Percentiles rank a stretch among this genome's conserved stretches.
Evolutionary conservation across 306 rosid genomes (phyloP).

Genomic region (Ceratonia siliqua): DNA sequence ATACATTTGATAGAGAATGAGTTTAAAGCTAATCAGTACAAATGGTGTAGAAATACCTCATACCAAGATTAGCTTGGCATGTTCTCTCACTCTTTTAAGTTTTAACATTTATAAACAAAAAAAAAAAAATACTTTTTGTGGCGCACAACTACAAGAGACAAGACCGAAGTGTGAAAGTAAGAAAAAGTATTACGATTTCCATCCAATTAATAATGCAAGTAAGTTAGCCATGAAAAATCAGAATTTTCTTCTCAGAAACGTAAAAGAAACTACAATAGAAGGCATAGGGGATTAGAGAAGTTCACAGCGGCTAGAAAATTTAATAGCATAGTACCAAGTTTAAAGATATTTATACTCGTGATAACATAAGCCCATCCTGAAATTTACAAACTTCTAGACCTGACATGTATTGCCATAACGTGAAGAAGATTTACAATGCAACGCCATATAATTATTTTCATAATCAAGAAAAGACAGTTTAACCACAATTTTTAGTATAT

Average conservation of each 20-base stretch:
- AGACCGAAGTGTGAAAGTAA: background rate
- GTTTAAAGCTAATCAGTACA: background rate
- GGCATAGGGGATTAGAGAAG: background rate
- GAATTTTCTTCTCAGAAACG: background rate
- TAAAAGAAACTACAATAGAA: background rate
- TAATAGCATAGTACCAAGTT: background rate
- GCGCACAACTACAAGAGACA: background rate
- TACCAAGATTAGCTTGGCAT: background rate
- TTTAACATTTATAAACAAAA: background rate
- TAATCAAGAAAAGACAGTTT: too few species aligned
- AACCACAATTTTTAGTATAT: background rate
- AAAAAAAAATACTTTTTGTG: background rate
- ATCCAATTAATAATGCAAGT: background rate
- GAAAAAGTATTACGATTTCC: background rate
- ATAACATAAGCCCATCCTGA: background rate
- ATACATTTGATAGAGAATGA: background rate
- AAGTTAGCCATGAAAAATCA: background rate
- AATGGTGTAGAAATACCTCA: background rate
- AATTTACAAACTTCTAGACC: too few species aligned
- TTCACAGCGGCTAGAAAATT: background rate
- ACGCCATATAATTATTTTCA: too few species aligned
- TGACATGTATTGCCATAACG: too few species aligned
- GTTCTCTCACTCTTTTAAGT: background rate
- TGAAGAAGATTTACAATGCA: too few species aligned
- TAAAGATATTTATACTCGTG: background rate